Evolutionary conservation across 2,329 filamentous ascomycete species (phyloP).

Genomic region (Pseudogymnoascus sp.): DNA sequence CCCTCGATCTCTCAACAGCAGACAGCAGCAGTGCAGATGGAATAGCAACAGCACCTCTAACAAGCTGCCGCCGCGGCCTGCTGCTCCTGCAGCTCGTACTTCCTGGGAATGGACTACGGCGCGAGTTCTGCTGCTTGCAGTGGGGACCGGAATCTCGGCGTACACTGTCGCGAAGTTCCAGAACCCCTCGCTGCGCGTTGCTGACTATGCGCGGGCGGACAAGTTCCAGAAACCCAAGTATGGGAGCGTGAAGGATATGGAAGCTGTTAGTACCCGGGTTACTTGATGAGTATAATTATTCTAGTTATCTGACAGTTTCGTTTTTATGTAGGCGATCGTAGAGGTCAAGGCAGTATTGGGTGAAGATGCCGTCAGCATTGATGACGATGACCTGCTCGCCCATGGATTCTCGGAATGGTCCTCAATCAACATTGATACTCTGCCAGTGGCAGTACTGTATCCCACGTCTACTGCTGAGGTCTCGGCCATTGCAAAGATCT

Average conservation of each 20-base stretch:
- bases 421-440: conserved; percentile 48
- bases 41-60: background rate
- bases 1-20: background rate
- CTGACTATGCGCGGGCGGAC: conserved; percentile 23
- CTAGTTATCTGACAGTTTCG: background rate
- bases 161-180: conserved; percentile 16
- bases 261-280: conserved; percentile 33
- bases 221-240: conserved; percentile 32
- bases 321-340: conserved; percentile 40
- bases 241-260: conserved; percentile 42
- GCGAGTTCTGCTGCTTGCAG: conserved; percentile 20
- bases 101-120: conserved; percentile 20
- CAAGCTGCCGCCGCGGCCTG: background rate
- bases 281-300: background rate
- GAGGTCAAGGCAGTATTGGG: conserved; percentile 45
- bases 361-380: conserved; percentile 53
- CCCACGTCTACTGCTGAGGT: conserved; percentile 54
- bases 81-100: background rate
- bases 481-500: conserved; percentile 55
- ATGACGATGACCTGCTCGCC: conserved; percentile 51
- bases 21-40: background rate
- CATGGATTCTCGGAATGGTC: conserved; percentile 65
- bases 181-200: background rate
- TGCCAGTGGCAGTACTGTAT: conserved; percentile 58
- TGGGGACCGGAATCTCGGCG: conserved; percentile 17